Base-by-base conservation (phyloP, 2,329 filamentous ascomycete species). In the Sporothrix humicola region DNA sequence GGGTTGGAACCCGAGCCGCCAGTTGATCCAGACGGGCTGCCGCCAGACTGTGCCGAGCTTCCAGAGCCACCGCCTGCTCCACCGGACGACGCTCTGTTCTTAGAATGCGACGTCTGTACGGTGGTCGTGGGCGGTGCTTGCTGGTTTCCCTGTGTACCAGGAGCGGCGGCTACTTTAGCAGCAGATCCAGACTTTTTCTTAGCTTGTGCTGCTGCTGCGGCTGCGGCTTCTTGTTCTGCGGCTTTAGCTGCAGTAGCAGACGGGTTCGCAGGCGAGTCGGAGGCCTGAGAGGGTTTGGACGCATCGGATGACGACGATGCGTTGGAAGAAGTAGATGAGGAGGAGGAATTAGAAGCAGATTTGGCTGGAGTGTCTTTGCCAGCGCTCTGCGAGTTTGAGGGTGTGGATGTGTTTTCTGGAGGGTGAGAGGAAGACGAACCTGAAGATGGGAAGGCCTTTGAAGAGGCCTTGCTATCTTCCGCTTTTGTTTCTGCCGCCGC, bases 1-100 rank as follows among this genome's bases (percentile, higher is more conserved):
- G 44, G 44, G 8, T 44, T 44, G 17, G 59, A 56, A 1, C 70
- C 70, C 1, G 70, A 54, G 10, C 61, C 61, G 61, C 61, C 61
- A 5, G 42, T 66, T n/a, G 61, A 66, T 13, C 61, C 61, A 48
- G 61, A 66, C 10, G 42, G 44, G 58, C 23, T 13, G 54, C 54
- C 48, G 12, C 69, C 59, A 31, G 70, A 26, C 23, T 65, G 70
- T 10, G 46, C 52, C 15, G 56, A 56, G 26, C 44, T 48, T 9
- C 50, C 50, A 15, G 20, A 17, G 9, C 46, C 48, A 31, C 68
- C 58, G 1, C 26, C 44, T 48, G 42, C 48, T 42, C 58, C 70
- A 23, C 70, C 48, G 1, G 72, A 71, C 23, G 79, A 79, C 56
- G 69, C 54, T 26, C 78, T 79, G 52, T 77, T 78, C 56, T 79